Base-by-base conservation (phyloP, 2,329 filamentous ascomycete genomes). In the Talaromyces sp. region DNA sequence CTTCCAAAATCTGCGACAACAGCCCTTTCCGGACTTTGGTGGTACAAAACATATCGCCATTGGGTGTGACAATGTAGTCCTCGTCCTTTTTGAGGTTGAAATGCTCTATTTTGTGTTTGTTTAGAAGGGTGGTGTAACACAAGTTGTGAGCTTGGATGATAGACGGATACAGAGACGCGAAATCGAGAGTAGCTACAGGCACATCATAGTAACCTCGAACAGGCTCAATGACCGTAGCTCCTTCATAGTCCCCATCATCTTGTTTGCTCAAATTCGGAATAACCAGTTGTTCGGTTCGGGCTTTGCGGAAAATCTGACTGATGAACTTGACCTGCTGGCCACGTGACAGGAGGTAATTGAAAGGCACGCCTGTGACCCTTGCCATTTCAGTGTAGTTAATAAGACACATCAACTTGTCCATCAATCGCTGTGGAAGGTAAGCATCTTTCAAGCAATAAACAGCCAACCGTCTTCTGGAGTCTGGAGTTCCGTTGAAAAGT, bases 361-460 rank as follows among this genome's bases (percentile, higher is more conserved):
- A 99, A 0, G 95, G 95, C 4, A 99, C 93, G 69, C 95, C 95
- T 28, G 96, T 99, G 77, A 99, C 95, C 86, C 95, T 95, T 63
- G 95, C 93, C 95, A 99, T 99, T 79, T 99, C 95, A 0, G 95
- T 98, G 72, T 98, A 98, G 75, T 99, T 99, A 77, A 96, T 90
- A n/a, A 99, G 82, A 77, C 95, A 98, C 73, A 96, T 98, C 28
- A 99, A 82, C 76, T 99, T 99, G 73, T 99, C 95, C 88, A 99
- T 93, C 58, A 99, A 78, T 64, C 96, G 82, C 72, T 98, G 93
- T 1, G 95, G 95, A 3, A 99, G 82, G 71, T 96, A 99, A 0
- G 95, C 95, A 79, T 99, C 96, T 77, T 99, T 99, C 67, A 99
- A 78, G 78, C 95, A 99, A 80, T 99, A 99, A 0, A 99, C 86